Conservation (phyloP, 805 yeast species). For the Lipomyces kockii region DNA sequence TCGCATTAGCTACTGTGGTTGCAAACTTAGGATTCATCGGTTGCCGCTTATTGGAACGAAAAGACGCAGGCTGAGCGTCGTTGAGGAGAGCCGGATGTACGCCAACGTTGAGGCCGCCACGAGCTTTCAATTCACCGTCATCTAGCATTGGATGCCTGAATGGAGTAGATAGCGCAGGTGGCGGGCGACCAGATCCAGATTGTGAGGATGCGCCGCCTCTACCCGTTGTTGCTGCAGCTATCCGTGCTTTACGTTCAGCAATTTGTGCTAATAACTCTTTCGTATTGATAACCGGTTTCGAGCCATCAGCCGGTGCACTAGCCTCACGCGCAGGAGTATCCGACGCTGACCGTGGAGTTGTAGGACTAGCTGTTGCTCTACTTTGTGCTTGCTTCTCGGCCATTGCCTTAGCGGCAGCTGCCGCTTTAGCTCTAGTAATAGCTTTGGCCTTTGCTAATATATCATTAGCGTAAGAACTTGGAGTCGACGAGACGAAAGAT, state of each 20-base stretch:
- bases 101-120: slow-evolving; percentile 43
- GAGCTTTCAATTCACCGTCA: slow-evolving; percentile 16
- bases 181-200: slow-evolving; percentile 4
- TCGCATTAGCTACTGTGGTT: slow-evolving; percentile 17
- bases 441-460: slow-evolving; percentile 28
- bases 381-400: slow-evolving; percentile 14
- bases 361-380: slow-evolving; percentile 19
- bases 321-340: slow-evolving; percentile 1
- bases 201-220: slow-evolving; percentile 10
- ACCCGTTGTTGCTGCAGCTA: slow-evolving; percentile 25
- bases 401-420: slow-evolving; percentile 24
- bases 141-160: slow-evolving; percentile 6
- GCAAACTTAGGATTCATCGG: slow-evolving; percentile 24
- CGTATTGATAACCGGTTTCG: slow-evolving; percentile 18
- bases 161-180: slow-evolving; percentile 1
- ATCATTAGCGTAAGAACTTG: slow-evolving; percentile 18
- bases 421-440: slow-evolving; percentile 33
- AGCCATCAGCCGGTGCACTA: slow-evolving; percentile 6
- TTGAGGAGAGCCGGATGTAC: slow-evolving; percentile 43
- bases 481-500: slow-evolving; percentile 19
- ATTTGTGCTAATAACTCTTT: slow-evolving; percentile 33
- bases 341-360: slow-evolving; percentile 24
- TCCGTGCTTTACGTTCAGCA: slow-evolving; percentile 29
- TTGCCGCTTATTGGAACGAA: slow-evolving; percentile 10
- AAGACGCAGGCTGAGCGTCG: slow-evolving; percentile 7